Evolutionary conservation across 2,329 filamentous ascomycete genomes (phyloP).

Genomic region (Tolypocladium ovalisporum): DNA sequence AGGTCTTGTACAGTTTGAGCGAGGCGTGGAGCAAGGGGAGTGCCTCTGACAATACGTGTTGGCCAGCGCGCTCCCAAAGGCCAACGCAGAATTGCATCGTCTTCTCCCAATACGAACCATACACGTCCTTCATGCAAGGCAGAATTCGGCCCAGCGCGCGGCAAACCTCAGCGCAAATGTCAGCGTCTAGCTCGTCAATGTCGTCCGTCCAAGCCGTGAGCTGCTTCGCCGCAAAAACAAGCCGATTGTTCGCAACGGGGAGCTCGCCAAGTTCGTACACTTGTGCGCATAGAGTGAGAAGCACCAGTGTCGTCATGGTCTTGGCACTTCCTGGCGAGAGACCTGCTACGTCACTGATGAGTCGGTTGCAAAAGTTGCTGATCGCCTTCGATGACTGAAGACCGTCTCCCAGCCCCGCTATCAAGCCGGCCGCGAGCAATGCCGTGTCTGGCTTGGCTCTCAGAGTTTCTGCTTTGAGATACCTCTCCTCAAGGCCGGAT

Average conservation of each 20-base stretch:
- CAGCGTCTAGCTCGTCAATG: constrained; percentile 29
- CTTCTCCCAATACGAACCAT: constrained; percentile 78
- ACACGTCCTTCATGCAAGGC: constrained; percentile 68
- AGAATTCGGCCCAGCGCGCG: constrained; percentile 51
- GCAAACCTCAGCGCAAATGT: constrained; percentile 39
- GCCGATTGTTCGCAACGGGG: constrained; percentile 53
- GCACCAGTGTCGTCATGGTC: constrained; percentile 36
- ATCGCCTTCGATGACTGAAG: constrained; percentile 35
- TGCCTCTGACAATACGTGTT: constrained; percentile 31
- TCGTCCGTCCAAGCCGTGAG: constrained; percentile 60
- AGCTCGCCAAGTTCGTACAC: constrained; percentile 41
- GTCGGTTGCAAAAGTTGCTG: constrained; percentile 45
- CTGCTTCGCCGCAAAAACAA: constrained; percentile 75
- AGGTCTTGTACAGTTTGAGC: constrained; percentile 54
- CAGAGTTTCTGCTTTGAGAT: constrained; percentile 33
- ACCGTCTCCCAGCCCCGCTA: constrained; percentile 40
- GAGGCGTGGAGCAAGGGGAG: constrained; percentile 61
- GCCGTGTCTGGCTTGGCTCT: constrained; percentile 35
- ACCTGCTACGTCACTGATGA: constrained; percentile 50
- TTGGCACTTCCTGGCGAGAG: constrained; percentile 30
- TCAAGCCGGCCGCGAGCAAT: constrained; percentile 36
- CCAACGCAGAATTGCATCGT: constrained; percentile 46
- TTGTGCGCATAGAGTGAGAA: constrained; percentile 41
- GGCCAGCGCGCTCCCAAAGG: constrained; percentile 41
- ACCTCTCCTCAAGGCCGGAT: constrained; percentile 32